These are phyloP conservation scores for Secale cereale DNA, from an alignment of 176 grass and related monocot genomes.

Conservation along the genomic window DNA sequence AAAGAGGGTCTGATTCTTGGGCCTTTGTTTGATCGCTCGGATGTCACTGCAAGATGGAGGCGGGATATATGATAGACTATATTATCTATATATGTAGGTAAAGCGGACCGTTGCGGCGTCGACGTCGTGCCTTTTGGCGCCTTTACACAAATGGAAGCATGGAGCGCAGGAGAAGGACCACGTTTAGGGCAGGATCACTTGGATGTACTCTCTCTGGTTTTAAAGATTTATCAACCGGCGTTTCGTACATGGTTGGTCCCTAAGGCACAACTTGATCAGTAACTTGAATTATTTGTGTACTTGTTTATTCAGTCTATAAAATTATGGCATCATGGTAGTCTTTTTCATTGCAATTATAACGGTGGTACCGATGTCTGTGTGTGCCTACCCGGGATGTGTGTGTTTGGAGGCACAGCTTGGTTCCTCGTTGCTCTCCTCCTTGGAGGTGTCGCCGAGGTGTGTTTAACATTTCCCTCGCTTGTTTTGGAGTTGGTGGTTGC, in stretches of 20 bases:
- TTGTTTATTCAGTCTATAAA: not conserved
- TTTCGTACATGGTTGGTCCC: not conserved
- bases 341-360: no score
- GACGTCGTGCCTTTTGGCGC: slow-evolving; percentile 2
- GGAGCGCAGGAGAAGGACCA: not conserved
- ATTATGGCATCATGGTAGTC: no score
- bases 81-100: no score
- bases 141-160: slow-evolving; percentile 16
- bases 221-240: not conserved
- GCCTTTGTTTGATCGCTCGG: not conserved
- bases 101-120: slow-evolving; percentile 25
- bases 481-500: no score
- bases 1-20: not conserved
- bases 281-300: not conserved
- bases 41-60: slow-evolving; percentile 1
- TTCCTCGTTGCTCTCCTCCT: no score
- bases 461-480: no score
- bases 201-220: not conserved
- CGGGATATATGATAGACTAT: not conserved
- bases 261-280: not conserved
- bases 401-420: no score
- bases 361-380: no score
- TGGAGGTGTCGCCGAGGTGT: no score
- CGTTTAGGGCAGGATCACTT: not conserved
- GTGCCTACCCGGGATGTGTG: no score